phyloP scores from a whole-genome alignment of 1,139 yeast genomes.

The Lodderomyces orthopsilosis region DNA sequence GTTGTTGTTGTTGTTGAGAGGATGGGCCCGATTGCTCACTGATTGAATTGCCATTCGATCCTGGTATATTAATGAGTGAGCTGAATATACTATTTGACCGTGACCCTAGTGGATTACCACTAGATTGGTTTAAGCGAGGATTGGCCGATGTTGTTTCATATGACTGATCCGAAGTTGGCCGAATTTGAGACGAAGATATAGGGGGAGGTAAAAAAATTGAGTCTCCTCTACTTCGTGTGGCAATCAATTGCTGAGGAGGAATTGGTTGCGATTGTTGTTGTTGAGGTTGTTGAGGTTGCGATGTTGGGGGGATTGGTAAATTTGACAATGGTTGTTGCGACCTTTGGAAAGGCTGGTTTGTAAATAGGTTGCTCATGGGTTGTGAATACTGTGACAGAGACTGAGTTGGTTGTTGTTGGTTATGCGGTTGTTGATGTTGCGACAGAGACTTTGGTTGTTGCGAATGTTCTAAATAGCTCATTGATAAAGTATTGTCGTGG shows the following conservation, averaged over 20 bases:
- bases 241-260: constrained; percentile 12
- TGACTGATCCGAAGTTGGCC: constrained; percentile 13
- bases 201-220: constrained; percentile 35
- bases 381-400: constrained; percentile 5
- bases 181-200: constrained; percentile 15
- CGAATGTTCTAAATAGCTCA: constrained; percentile 1
- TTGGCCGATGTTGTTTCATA: constrained; percentile 8
- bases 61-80: constrained; percentile 41
- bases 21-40: constrained; percentile 21
- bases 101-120: constrained; percentile 7
- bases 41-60: constrained; percentile 33
- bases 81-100: constrained; percentile 45
- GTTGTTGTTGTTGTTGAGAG: neutral
- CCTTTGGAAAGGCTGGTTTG: constrained; percentile 2
- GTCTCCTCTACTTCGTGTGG: constrained; percentile 26
- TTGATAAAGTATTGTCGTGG: too few species aligned
- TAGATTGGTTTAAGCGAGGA: constrained; percentile 7
- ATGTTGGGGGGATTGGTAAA: constrained; percentile 1
- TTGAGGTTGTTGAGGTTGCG: constrained; percentile 9
- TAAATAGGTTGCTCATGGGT: constrained; percentile 2
- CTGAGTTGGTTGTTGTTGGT: constrained; percentile 3
- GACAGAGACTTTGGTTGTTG: neutral
- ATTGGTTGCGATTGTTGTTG: constrained; percentile 3
- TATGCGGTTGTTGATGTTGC: neutral
- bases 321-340: constrained; percentile 1